These are phyloP conservation scores for Aquilaria agallochum DNA, from an alignment of 441 rosid genomes.

Conservation along the genomic window DNA sequence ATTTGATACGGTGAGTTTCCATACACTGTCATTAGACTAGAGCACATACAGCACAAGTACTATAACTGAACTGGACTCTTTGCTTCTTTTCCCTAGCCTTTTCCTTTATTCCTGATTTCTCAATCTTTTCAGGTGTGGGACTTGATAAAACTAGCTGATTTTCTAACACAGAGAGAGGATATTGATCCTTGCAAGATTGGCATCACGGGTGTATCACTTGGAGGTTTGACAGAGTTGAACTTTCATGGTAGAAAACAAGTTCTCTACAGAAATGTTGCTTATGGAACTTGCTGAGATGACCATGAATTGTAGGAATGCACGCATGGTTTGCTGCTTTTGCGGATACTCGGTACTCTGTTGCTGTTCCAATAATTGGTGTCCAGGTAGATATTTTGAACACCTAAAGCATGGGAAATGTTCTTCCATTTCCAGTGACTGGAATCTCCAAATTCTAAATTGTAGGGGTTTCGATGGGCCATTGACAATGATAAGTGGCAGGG, in stretches of 20 bases:
- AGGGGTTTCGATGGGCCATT: conserved; percentile 95
- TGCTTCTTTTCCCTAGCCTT: too few relatives aligned
- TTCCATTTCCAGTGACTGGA: not conserved
- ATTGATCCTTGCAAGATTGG: conserved; percentile 82
- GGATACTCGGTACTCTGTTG: conserved; percentile 70
- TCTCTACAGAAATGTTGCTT: not conserved
- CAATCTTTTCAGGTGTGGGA: conserved; percentile 67
- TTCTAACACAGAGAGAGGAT: conserved; percentile 73
- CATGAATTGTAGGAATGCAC: conserved; percentile 68
- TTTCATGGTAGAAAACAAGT: not conserved
- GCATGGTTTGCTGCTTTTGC: conserved; percentile 91
- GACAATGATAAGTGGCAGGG: conserved; percentile 82
- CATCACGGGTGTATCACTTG: conserved; percentile 90
- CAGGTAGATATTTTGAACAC: conserved; percentile 49
- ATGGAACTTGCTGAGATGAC: conserved; percentile 8
- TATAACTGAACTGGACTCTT: too few relatives aligned
- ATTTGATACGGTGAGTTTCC: conserved; percentile 65
- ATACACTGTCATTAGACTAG: too few relatives aligned
- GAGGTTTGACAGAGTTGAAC: conserved; percentile 47
- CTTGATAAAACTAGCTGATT: conserved; percentile 83
- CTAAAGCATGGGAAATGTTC: not conserved
- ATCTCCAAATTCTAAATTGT: conserved; percentile 10
- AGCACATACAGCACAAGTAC: too few relatives aligned
- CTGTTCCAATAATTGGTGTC: conserved; percentile 75
- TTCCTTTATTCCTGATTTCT: not conserved